Conservation (phyloP, 1,139 yeast genomes). For the Taphrina flavorubra region DNA sequence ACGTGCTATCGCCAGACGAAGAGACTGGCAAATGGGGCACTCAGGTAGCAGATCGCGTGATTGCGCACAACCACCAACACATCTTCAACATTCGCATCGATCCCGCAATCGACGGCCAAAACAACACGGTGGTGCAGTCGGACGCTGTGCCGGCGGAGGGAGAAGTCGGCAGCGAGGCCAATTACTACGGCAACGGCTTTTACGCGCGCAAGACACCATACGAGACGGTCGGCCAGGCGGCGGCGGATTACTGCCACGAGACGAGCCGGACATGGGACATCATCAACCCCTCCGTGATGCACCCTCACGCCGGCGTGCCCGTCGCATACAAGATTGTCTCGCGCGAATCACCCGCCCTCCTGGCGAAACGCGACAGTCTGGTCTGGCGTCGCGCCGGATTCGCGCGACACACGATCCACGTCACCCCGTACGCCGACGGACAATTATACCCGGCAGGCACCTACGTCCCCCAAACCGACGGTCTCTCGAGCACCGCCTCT, state of each 20-base stretch:
- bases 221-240: conserved; percentile 70
- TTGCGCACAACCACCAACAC: conserved; percentile 87
- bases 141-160: conserved; percentile 67
- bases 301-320: conserved; percentile 75
- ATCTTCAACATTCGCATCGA: conserved; percentile 78
- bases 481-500: conserved; percentile 49
- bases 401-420: conserved; percentile 71
- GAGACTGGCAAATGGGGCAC: conserved; percentile 78
- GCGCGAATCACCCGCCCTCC: conserved; percentile 72
- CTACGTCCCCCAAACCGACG: conserved; percentile 79
- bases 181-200: conserved; percentile 76
- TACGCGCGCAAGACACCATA: conserved; percentile 66
- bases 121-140: conserved; percentile 71
- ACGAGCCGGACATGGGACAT: conserved; percentile 80
- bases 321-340: conserved; percentile 78
- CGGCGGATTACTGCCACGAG: conserved; percentile 65
- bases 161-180: conserved; percentile 69
- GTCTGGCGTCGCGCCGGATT: conserved; percentile 83
- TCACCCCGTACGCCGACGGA: conserved; percentile 67
- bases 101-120: conserved; percentile 80
- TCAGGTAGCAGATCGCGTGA: conserved; percentile 75
- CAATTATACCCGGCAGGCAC: conserved; percentile 79
- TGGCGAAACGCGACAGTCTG: conserved; percentile 75
- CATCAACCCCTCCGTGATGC: conserved; percentile 69
- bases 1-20: conserved; percentile 66